Evolutionary conservation across 2,329 filamentous ascomycete species (phyloP).

Genomic region (Colletotrichum godetiae): DNA sequence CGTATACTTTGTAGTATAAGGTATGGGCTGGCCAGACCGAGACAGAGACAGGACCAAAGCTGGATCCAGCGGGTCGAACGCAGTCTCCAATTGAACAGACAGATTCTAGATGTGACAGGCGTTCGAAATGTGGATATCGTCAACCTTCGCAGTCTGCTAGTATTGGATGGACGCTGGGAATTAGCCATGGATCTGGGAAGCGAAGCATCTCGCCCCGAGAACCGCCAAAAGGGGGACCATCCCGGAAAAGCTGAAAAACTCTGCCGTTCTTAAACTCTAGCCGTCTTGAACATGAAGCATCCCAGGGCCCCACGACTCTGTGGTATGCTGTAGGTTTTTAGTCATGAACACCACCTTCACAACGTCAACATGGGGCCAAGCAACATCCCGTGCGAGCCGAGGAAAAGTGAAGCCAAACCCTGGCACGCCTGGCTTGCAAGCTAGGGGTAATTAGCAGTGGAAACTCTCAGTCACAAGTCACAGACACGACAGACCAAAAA

Average conservation of each 20-base stretch:
- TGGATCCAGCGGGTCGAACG: constrained; percentile 5
- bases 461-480: background rate
- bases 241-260: background rate
- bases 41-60: background rate
- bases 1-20: background rate
- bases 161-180: background rate
- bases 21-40: background rate
- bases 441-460: background rate
- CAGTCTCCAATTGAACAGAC: constrained; percentile 18
- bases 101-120: background rate
- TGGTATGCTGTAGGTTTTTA: background rate
- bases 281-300: constrained; percentile 6
- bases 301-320: background rate
- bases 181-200: background rate
- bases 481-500: background rate
- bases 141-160: background rate
- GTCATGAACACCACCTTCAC: constrained; percentile 17
- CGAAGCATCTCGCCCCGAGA: background rate
- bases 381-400: background rate
- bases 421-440: too few relatives aligned
- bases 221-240: background rate
- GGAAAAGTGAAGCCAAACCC: background rate
- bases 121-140: background rate
- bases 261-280: background rate
- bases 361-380: background rate